Conservation (phyloP, 306 rosid species). For the Abrus pulchellus region DNA sequence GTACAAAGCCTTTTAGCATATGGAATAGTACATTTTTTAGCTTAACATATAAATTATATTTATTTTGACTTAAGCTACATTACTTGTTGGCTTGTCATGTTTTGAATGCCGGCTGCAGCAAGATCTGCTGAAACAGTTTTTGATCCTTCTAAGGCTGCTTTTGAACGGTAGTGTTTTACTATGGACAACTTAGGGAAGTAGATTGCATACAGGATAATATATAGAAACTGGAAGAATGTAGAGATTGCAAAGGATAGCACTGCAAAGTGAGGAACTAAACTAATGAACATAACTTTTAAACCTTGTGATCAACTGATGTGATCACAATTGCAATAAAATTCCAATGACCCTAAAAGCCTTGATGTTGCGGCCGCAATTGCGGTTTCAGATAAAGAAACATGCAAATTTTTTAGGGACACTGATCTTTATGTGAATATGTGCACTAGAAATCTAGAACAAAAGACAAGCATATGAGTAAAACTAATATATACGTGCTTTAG, state of each 20-base stretch:
- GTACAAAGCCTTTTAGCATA: neutral
- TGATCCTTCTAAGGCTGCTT: slow-evolving; percentile 86
- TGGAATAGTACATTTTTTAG: neutral
- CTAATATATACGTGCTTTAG: neutral
- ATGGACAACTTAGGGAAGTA: slow-evolving; percentile 76
- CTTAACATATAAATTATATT: neutral
- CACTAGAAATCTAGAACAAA: neutral
- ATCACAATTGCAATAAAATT: too few species aligned
- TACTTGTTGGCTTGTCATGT: slow-evolving; percentile 53
- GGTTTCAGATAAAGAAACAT: too few species aligned
- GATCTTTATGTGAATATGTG: too few species aligned
- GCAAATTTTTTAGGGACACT: too few species aligned
- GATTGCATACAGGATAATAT: slow-evolving; percentile 69
- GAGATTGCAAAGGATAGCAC: slow-evolving; percentile 71
- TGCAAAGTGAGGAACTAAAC: slow-evolving; percentile 50
- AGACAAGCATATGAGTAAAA: slow-evolving; percentile 1
- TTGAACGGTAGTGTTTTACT: slow-evolving; percentile 74
- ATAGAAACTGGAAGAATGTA: slow-evolving; percentile 63
- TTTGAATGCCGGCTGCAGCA: slow-evolving; percentile 74
- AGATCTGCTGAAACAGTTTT: slow-evolving; percentile 85
- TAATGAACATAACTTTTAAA: too few species aligned
- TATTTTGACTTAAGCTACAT: slow-evolving; percentile 10
- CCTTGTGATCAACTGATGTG: too few species aligned
- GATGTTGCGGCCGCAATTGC: too few species aligned
- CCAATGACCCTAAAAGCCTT: too few species aligned